Percentiles rank a stretch among this genome's conserved stretches.
These are phyloP conservation scores for Senna siamea DNA, from an alignment of 306 rosid genomes.

Conservation along the genomic window DNA sequence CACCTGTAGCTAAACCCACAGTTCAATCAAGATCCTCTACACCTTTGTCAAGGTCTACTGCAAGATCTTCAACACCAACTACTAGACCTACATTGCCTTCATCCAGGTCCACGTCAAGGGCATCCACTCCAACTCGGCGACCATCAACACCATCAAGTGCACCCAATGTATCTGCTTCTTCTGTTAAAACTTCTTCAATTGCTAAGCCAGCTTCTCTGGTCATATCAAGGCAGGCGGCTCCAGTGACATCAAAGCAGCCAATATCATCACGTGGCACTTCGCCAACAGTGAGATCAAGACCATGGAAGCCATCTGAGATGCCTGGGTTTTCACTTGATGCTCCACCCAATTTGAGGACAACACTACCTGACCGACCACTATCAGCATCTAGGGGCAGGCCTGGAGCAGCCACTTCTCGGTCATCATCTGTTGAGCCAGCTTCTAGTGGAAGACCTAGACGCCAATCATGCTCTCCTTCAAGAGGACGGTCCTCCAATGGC, in stretches of 20 bases:
- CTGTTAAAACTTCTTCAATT: conserved; percentile 54
- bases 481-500: conserved; percentile 81
- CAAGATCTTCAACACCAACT: conserved; percentile 92
- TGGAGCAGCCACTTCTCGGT: conserved; percentile 88
- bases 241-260: conserved; percentile 51
- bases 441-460: conserved; percentile 78
- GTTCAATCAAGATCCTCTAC: conserved; percentile 79
- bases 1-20: conserved; percentile 56
- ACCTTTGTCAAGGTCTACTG: conserved; percentile 70
- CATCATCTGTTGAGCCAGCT: conserved; percentile 85
- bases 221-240: conserved; percentile 51
- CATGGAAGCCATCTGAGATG: conserved; percentile 96
- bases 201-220: conserved; percentile 62
- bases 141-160: conserved; percentile 68
- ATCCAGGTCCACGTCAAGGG: conserved; percentile 75
- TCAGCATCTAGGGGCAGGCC: conserved; percentile 95
- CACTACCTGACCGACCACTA: conserved; percentile 85
- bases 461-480: conserved; percentile 96
- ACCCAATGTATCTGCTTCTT: conserved; percentile 58
- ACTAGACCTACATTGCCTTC: conserved; percentile 79
- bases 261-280: conserved; percentile 84
- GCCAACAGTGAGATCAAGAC: conserved; percentile 85
- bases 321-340: conserved; percentile 93
- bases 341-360: conserved; percentile 89
- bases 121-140: conserved; percentile 89